Conservation (phyloP, 2,329 filamentous ascomycete species). For the Ophidiomyces ophidiicola region DNA sequence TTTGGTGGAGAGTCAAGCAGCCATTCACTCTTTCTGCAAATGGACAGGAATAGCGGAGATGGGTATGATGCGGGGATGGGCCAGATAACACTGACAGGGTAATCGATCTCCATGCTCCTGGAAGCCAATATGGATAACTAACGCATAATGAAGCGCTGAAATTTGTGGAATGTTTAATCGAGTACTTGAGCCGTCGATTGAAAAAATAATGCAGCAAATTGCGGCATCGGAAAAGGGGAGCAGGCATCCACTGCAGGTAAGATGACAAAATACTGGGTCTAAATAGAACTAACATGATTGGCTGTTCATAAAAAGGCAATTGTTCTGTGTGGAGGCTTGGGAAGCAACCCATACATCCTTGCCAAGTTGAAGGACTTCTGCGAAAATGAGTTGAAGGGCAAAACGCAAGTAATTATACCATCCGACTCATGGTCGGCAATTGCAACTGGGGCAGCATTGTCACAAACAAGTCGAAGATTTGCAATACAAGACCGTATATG, state of each 20-base stretch:
- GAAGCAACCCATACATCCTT: conserved; percentile 13
- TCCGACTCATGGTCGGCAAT: conserved; percentile 15
- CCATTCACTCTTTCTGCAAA: conserved; percentile 1
- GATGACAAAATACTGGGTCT: neutral
- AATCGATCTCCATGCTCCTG: neutral
- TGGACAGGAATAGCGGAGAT: conserved; percentile 7
- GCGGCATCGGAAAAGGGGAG: neutral
- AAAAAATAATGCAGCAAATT: conserved; percentile 7
- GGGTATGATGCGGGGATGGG: conserved; percentile 1
- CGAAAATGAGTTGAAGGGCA: neutral
- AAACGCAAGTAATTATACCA: conserved; percentile 12
- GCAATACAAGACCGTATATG: conserved; percentile 8
- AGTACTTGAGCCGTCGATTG: conserved; percentile 8
- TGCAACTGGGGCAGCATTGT: conserved; percentile 14
- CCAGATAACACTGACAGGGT: conserved; percentile 9
- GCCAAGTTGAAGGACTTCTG: conserved; percentile 13
- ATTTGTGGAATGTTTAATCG: conserved; percentile 10
- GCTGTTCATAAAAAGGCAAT: conserved; percentile 1
- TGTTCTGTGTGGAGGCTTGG: conserved; percentile 12
- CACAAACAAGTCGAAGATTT: neutral
- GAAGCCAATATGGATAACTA: neutral
- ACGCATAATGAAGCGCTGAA: conserved; percentile 7
- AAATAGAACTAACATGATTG: neutral
- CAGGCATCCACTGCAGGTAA: conserved; percentile 5
- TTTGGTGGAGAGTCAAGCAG: conserved; percentile 14